Base-by-base conservation (phyloP, 805 yeast genomes). In the Myxozyma lipomycoides region DNA sequence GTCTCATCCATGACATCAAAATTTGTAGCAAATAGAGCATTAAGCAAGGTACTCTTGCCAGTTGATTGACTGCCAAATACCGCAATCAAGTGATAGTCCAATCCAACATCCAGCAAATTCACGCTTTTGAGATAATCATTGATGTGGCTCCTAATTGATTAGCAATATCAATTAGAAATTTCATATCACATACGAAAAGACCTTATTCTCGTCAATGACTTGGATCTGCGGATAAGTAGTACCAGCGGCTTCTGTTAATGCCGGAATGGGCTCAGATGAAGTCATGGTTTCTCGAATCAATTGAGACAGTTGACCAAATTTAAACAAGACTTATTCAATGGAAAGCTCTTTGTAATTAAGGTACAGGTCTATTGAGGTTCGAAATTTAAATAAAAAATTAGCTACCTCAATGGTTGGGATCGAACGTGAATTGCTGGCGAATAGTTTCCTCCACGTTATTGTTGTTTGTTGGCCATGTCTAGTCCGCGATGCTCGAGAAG, bases 1-100 rank as follows among this genome's bases (percentile, higher is more conserved):
- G 75, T 68, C 55, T 88, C 96, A 68, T 87, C 86, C 98, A 93
- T 93, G 21, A 91, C 95, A 61, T 86, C 96, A 65, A 93, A 93
- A 39, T 76, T 70, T 7, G 98, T 93, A 56, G 84, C 84, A 71
- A 93, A 93, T 50, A 93, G 70, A 40, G 81, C 79, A 70, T 93
- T 93, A 62, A 93, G 75, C 51, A 93, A 74, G 0, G 98, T 93
- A 1, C 96, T 88, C 69, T 93, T 93, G 47, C 98, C 98, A 3
- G 97, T 89, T 2, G 95, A 84, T 66, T 93, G 98, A 0, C 96
- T 88, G 3, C 98, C 98, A 73, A 93, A 93, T 35, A 93, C 98
- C 0, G 98, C 83, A 2, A 93, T 86, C 18, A 93, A 81, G 67
- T 93, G 96, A 71, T 91, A 90, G 60, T 83, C 75, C 49, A 84